These are phyloP conservation scores for Davidsoniella neocaledoniae DNA, from an alignment of 2,329 filamentous ascomycete species.

Conservation along the genomic window DNA sequence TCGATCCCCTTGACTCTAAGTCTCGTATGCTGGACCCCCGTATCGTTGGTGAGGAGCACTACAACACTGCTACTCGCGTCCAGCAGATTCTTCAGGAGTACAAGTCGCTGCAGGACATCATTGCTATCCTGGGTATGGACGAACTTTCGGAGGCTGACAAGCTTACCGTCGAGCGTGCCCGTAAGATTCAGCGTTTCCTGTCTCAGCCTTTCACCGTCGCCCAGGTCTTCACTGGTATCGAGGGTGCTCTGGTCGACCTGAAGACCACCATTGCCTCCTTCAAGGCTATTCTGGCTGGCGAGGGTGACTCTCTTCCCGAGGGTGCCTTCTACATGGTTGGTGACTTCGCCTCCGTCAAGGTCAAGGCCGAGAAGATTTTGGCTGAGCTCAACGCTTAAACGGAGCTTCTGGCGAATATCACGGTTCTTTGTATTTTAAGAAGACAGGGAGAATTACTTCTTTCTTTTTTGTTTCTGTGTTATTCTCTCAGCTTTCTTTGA, in stretches of 20 bases:
- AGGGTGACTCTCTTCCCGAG: constrained; percentile 92
- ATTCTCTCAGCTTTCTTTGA: too few species aligned
- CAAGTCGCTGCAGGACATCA: constrained; percentile 99
- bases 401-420: constrained; percentile 3
- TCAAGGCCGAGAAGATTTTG: constrained; percentile 99
- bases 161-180: constrained; percentile 99
- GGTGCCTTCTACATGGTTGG: constrained; percentile 97
- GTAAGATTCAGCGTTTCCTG: constrained; percentile 99
- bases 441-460: too few species aligned
- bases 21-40: constrained; percentile 98
- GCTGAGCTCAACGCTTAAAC: constrained; percentile 54
- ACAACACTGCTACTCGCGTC: constrained; percentile 82
- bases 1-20: constrained; percentile 99
- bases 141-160: constrained; percentile 98
- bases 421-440: too few species aligned
- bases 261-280: constrained; percentile 97
- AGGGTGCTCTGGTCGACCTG: constrained; percentile 91
- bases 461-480: too few species aligned
- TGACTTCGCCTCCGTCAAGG: constrained; percentile 78
- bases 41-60: constrained; percentile 96
- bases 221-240: constrained; percentile 75
- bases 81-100: constrained; percentile 99
- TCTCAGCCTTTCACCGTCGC: constrained; percentile 92
- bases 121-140: constrained; percentile 99
- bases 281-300: constrained; percentile 90